These are phyloP conservation scores for Laetiporus sulphureus DNA, from an alignment of 1,284 basidiomycete genomes.

Conservation along the genomic window DNA sequence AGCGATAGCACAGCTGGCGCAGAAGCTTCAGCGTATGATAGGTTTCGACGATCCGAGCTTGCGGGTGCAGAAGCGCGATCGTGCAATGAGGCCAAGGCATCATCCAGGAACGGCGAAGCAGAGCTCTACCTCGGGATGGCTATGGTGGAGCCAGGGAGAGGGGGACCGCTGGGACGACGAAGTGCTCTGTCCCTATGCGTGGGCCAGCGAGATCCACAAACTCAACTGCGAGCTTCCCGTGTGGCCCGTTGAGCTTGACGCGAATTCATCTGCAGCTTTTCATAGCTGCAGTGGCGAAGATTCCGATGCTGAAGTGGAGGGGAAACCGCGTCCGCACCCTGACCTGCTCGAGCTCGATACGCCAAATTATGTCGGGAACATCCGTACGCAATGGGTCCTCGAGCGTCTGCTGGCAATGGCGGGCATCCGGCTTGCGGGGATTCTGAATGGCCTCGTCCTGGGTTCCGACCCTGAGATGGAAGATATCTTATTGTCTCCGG, in stretches of 20 bases:
- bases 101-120: too few species aligned
- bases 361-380: conserved; percentile 68
- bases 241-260: conserved; percentile 67
- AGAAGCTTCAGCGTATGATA: not conserved
- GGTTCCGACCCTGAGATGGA: too few species aligned
- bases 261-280: not conserved
- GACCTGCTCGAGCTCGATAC: conserved; percentile 73
- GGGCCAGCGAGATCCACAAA: conserved; percentile 63
- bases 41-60: not conserved
- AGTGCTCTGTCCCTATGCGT: conserved; percentile 71
- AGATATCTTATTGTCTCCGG: too few species aligned
- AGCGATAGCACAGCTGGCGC: not conserved
- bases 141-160: conserved; percentile 4
- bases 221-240: conserved; percentile 72
- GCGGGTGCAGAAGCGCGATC: not conserved
- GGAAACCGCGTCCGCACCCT: conserved; percentile 20
- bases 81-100: too few species aligned
- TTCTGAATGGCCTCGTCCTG: conserved; percentile 79
- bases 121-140: too few species aligned
- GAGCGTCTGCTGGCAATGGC: conserved; percentile 80
- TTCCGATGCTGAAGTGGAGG: conserved; percentile 1
- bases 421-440: conserved; percentile 75
- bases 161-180: conserved; percentile 42
- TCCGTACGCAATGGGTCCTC: conserved; percentile 62
- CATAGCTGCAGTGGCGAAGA: conserved; percentile 6